These are phyloP conservation scores for Whalleya microplaca DNA, from an alignment of 2,329 filamentous ascomycete genomes.

Conservation along the genomic window DNA sequence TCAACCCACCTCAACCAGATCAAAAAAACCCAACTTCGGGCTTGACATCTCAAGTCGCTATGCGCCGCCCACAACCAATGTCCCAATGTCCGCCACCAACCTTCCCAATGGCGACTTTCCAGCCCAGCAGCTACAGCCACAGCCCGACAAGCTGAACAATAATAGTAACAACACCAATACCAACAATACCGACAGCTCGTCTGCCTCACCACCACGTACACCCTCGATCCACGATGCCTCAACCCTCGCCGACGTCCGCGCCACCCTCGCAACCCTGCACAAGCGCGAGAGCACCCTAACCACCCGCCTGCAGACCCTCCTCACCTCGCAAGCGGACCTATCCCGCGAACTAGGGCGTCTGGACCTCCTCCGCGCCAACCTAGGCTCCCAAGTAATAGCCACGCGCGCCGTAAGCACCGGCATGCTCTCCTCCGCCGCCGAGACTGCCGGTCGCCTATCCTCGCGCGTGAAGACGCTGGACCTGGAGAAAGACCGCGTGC, in stretches of 20 bases:
- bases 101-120: slow-evolving; percentile 39
- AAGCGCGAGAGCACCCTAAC: slow-evolving; percentile 76
- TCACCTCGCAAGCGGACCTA: slow-evolving; percentile 84
- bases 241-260: slow-evolving; percentile 78
- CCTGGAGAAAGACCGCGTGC: slow-evolving; percentile 87
- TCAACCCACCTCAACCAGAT: neutral
- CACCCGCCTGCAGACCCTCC: slow-evolving; percentile 72
- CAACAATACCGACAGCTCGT: no score
- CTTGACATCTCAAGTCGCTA: slow-evolving; percentile 36
- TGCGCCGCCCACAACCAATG: slow-evolving; percentile 35
- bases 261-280: slow-evolving; percentile 75
- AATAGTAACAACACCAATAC: no score
- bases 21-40: slow-evolving; percentile 15
- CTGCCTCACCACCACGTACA: slow-evolving; percentile 21
- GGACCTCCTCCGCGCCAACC: slow-evolving; percentile 84
- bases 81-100: slow-evolving; percentile 41
- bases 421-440: slow-evolving; percentile 85
- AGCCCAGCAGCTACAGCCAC: slow-evolving; percentile 29
- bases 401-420: slow-evolving; percentile 83
- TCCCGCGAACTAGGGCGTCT: slow-evolving; percentile 84
- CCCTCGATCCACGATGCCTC: slow-evolving; percentile 68
- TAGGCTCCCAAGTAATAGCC: slow-evolving; percentile 84
- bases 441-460: slow-evolving; percentile 84
- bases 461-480: slow-evolving; percentile 86
- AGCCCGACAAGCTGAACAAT: slow-evolving; percentile 33